These are phyloP conservation scores for Lichtheimia hyalospora DNA, from an alignment of 371 early-diverging fungal genomes.

Conservation along the genomic window DNA sequence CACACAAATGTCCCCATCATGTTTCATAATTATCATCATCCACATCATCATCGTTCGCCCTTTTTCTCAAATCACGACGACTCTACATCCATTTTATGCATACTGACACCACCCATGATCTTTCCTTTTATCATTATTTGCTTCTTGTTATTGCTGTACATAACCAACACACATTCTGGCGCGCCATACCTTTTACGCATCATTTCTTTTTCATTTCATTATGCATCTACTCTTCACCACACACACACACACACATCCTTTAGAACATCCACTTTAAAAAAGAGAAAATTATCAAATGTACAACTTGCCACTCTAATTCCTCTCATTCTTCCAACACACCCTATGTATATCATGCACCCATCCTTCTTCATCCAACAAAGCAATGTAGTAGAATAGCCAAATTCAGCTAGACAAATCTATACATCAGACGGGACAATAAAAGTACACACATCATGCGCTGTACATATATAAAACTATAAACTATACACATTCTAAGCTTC, in stretches of 20 bases:
- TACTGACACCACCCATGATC: no score
- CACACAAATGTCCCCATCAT: neutral
- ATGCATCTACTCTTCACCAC: no score
- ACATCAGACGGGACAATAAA: neutral
- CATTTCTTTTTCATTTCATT: no score
- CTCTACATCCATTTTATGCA: neutral
- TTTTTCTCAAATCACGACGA: neutral
- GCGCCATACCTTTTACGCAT: no score
- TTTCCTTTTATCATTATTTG: constrained; percentile 6
- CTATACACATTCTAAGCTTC: neutral
- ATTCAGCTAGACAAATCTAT: no score
- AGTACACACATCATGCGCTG: neutral
- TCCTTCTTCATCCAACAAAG: neutral
- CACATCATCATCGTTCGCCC: constrained; percentile 3
- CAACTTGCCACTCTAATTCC: neutral
- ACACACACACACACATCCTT: no score
- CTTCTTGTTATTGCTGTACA: neutral
- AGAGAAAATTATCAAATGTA: no score
- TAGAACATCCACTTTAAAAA: no score
- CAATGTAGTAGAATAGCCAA: constrained; percentile 5
- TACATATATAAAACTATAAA: neutral
- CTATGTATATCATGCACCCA: constrained; percentile 7
- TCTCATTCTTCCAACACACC: neutral
- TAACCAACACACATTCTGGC: no score
- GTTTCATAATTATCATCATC: constrained; percentile 3